These are phyloP conservation scores for Phytophthora cactorum DNA, from an alignment of 352 stramenopile genomes.

Conservation along the genomic window DNA sequence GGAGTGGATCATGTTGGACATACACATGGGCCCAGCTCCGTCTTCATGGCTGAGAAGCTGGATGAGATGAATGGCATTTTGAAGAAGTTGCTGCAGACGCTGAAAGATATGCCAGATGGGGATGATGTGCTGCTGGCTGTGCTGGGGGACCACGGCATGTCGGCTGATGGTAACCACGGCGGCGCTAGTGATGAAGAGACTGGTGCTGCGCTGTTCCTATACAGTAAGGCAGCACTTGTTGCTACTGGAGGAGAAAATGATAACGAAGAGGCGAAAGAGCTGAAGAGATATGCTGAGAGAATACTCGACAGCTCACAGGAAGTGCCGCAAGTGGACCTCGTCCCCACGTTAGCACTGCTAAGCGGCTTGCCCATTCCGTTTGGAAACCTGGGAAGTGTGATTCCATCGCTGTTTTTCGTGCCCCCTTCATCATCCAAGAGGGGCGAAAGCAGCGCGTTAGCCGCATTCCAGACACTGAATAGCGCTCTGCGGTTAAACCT, in stretches of 20 bases:
- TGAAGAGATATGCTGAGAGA: slow-evolving; percentile 34
- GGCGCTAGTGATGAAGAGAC: slow-evolving; percentile 96
- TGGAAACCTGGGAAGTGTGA: slow-evolving; percentile 93
- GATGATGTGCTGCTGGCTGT: slow-evolving; percentile 92
- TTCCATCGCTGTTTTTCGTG: slow-evolving; percentile 91
- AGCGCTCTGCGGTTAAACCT: slow-evolving; percentile 83
- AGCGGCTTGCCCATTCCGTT: slow-evolving; percentile 96
- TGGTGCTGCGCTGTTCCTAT: slow-evolving; percentile 95
- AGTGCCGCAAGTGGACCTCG: slow-evolving; percentile 96
- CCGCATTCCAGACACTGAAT: slow-evolving; percentile 59
- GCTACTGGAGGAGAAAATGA: slow-evolving; percentile 4
- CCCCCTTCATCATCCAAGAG: slow-evolving; percentile 8
- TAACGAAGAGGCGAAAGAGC: slow-evolving; percentile 6
- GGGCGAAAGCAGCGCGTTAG: slow-evolving; percentile 18
- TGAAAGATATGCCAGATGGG: slow-evolving; percentile 57
- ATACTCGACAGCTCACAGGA: slow-evolving; percentile 38
- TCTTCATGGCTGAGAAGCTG: slow-evolving; percentile 96
- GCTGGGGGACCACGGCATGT: slow-evolving; percentile 99
- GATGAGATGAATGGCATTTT: slow-evolving; percentile 96
- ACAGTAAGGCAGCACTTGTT: slow-evolving; percentile 64
- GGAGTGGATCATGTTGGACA: slow-evolving; percentile 99
- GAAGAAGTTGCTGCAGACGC: slow-evolving; percentile 63
- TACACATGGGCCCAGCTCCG: slow-evolving; percentile 94
- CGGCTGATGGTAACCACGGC: slow-evolving; percentile 98
- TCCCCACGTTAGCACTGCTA: slow-evolving; percentile 95